Conservation (phyloP, 306 rosid genomes). For the Glycine tomentella region DNA sequence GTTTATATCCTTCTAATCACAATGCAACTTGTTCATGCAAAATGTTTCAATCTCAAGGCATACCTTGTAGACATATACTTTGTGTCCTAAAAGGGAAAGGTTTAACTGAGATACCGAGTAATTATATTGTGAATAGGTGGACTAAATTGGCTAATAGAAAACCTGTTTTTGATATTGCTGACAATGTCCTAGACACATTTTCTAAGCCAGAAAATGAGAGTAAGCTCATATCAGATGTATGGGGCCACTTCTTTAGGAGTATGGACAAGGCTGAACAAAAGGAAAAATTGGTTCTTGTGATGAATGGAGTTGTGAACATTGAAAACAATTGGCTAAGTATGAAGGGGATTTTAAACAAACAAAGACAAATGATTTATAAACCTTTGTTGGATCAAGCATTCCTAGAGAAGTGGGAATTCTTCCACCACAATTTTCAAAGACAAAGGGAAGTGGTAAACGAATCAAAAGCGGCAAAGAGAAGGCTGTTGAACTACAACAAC, state of each 20-base stretch:
- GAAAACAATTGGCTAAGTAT: not conserved
- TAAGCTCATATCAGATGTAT: not conserved
- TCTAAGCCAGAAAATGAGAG: not conserved
- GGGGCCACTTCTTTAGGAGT: not conserved
- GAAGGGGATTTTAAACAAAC: not conserved
- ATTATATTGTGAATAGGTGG: not conserved
- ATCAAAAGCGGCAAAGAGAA: no score
- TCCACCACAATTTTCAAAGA: not conserved
- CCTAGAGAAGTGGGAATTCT: not conserved
- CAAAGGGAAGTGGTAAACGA: not conserved
- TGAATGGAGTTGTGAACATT: not conserved
- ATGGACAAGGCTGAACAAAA: not conserved
- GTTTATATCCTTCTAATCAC: not conserved
- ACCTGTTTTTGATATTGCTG: not conserved
- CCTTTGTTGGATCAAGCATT: not conserved
- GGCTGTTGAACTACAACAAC: not conserved
- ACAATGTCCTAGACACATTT: not conserved
- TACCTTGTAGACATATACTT: not conserved
- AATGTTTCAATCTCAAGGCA: not conserved
- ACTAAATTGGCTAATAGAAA: slow-evolving; percentile 5
- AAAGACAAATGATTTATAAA: not conserved
- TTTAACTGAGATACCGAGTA: slow-evolving; percentile 4
- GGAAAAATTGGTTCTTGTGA: not conserved
- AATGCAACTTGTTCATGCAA: not conserved
- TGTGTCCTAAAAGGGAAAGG: not conserved